Percentiles rank a stretch among this genome's conserved stretches.
These are phyloP conservation scores for Barnettozyma populi DNA, from an alignment of 805 yeast species.

Conservation along the genomic window DNA sequence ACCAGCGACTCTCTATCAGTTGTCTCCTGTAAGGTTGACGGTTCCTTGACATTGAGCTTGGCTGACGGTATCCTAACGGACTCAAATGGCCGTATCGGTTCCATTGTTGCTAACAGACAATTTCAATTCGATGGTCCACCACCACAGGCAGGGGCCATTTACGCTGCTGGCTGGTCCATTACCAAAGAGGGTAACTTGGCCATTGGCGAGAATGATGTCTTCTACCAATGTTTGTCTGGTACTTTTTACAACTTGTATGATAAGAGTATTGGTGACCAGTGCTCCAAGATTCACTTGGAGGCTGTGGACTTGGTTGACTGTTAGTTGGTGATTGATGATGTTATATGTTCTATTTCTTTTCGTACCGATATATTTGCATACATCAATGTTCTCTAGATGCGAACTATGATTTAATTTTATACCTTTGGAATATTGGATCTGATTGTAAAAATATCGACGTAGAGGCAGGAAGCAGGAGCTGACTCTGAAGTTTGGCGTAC, in stretches of 20 bases:
- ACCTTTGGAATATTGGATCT: not conserved
- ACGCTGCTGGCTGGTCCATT: constrained; percentile 62
- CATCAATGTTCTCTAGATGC: not conserved
- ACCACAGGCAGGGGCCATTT: constrained; percentile 74
- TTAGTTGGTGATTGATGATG: constrained; percentile 21
- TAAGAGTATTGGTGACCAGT: constrained; percentile 53
- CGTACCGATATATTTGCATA: not conserved
- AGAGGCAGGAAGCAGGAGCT: too few relatives aligned
- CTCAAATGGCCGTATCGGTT: constrained; percentile 13
- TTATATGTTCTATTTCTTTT: not conserved
- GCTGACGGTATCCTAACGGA: constrained; percentile 8
- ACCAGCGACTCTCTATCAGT: constrained; percentile 1
- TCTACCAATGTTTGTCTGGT: constrained; percentile 74
- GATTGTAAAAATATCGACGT: too few relatives aligned
- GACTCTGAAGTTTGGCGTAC: too few relatives aligned
- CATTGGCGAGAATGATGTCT: constrained; percentile 52
- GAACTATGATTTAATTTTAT: too few relatives aligned
- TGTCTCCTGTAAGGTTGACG: constrained; percentile 4
- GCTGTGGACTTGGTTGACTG: constrained; percentile 55
- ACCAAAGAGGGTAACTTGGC: constrained; percentile 55
- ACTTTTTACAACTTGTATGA: constrained; percentile 75
- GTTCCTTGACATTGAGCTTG: constrained; percentile 4
- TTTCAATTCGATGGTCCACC: constrained; percentile 79
- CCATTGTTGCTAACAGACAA: constrained; percentile 39
- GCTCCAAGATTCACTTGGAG: constrained; percentile 55